Percentiles rank a stretch among this genome's conserved stretches.
Evolutionary conservation across 2,329 filamentous ascomycete genomes (phyloP).

Genomic region (Hypoxylon sp.): DNA sequence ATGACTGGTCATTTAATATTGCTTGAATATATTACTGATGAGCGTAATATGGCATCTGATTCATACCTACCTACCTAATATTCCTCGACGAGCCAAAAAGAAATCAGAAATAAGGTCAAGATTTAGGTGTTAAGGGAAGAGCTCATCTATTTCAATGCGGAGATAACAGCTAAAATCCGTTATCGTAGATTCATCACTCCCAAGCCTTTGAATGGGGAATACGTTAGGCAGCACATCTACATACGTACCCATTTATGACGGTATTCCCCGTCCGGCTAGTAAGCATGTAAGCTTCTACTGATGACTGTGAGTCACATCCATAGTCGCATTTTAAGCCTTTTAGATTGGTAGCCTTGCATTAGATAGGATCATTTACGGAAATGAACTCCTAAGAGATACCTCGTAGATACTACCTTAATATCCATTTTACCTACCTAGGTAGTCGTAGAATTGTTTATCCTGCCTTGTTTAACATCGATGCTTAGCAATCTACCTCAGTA

Average conservation of each 20-base stretch:
- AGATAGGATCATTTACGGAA: constrained; percentile 7
- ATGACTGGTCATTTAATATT: not conserved
- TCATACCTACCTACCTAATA: not conserved
- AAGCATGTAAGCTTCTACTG: constrained; percentile 12
- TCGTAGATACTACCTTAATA: not conserved
- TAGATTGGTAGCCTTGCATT: constrained; percentile 36
- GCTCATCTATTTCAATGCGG: constrained; percentile 7
- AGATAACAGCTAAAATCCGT: constrained; percentile 30
- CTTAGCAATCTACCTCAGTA: not conserved
- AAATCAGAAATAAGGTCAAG: not conserved
- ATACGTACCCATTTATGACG: constrained; percentile 15
- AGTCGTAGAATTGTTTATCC: constrained; percentile 15
- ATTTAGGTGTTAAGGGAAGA: constrained; percentile 5
- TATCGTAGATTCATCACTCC: not conserved
- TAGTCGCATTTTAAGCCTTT: not conserved
- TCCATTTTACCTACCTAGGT: no score
- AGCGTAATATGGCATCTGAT: not conserved
- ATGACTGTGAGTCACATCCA: constrained; percentile 21
- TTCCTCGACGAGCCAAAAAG: not conserved
- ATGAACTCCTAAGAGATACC: constrained; percentile 1
- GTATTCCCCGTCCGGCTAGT: constrained; percentile 5
- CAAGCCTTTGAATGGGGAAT: not conserved
- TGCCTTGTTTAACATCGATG: not conserved
- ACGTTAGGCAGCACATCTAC: constrained; percentile 30
- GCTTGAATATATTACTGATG: not conserved